Base-by-base conservation (phyloP, 2,329 filamentous ascomycete genomes). In the Colletotrichum tabaci region DNA sequence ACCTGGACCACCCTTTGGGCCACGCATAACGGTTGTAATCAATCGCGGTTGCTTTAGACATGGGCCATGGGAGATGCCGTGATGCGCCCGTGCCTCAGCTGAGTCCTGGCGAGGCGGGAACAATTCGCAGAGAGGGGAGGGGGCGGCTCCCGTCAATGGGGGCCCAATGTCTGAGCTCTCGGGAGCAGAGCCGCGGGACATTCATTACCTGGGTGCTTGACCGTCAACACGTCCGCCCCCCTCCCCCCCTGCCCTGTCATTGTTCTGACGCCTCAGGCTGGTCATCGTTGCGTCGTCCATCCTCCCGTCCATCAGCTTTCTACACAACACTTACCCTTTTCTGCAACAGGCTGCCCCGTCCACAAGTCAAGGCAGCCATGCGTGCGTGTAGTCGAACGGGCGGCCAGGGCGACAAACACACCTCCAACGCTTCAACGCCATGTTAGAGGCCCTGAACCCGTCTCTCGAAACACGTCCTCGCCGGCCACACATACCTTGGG, bases 101-200 rank as follows among this genome's bases (percentile, higher is more conserved):
- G 68, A 70, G 60, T 56, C 50, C 35, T 57, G 58, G 42, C 47
- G 49, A 67, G 60, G 66, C 60, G 66, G 66, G 40, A 50, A 15
- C 50, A 42, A 58, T 53, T 53, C 38, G 64, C 61, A n/a, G n/a
- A 57, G 57, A 64, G 50, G 35, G 35, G 35, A 38, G 35, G 35
- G 9, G 35, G 35, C 35, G 35, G 52, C 64, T 57, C 26, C 38
- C 64, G 46, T 71, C 64, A 50, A 67, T 57, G 64, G 67, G 67
- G 56, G 18, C 67, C 57, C 65, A 10, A n/a, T 42, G 68, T 71
- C 68, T 67, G 57, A 71, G 68, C 65, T 68, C 49, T 69, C 69
- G 58, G 69, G 40, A 69, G 47, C 69, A 72, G 66, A 72, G 69
- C 69, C 65, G 69, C 66, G 53, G 69, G 40, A 67, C 57, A 67